phyloP scores from a whole-genome alignment of 2,329 filamentous ascomycete species.

The Neofusicoccum cordaticola region DNA sequence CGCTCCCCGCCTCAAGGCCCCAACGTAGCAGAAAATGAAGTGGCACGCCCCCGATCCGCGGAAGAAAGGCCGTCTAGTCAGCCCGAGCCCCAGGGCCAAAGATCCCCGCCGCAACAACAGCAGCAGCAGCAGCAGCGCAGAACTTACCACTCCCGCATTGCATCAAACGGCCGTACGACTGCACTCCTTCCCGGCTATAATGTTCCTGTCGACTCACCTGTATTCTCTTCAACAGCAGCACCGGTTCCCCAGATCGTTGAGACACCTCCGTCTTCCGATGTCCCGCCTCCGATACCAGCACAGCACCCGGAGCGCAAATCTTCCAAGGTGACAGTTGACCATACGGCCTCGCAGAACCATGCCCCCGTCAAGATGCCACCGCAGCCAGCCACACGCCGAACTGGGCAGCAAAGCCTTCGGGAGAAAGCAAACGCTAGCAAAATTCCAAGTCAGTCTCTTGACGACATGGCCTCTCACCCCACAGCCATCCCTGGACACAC shows the following conservation, averaged over 20 bases:
- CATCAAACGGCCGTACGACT: conserved; percentile 57
- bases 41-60: conserved; percentile 5
- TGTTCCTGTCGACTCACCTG: conserved; percentile 21
- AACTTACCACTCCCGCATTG: conserved; percentile 56
- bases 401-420: conserved; percentile 22
- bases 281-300: conserved; percentile 23
- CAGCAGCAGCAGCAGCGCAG: conserved; percentile 40
- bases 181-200: conserved; percentile 48
- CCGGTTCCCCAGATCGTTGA: conserved; percentile 60
- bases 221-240: conserved; percentile 23
- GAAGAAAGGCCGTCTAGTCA: conserved; percentile 17
- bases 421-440: conserved; percentile 38
- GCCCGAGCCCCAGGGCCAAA: conserved; percentile 25
- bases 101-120: conserved; percentile 25
- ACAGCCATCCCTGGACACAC: conserved; percentile 66
- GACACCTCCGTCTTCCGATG: conserved; percentile 48
- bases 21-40: neutral
- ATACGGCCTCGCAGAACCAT: conserved; percentile 11
- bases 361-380: conserved; percentile 15
- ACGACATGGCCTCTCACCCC: conserved; percentile 64
- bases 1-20: conserved; percentile 25
- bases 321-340: conserved; percentile 35
- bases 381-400: neutral
- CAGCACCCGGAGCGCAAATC: conserved; percentile 53
- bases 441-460: conserved; percentile 50